phyloP scores from a whole-genome alignment of 768 basidiomycete species.

The Cystofilobasidium capitatum region DNA sequence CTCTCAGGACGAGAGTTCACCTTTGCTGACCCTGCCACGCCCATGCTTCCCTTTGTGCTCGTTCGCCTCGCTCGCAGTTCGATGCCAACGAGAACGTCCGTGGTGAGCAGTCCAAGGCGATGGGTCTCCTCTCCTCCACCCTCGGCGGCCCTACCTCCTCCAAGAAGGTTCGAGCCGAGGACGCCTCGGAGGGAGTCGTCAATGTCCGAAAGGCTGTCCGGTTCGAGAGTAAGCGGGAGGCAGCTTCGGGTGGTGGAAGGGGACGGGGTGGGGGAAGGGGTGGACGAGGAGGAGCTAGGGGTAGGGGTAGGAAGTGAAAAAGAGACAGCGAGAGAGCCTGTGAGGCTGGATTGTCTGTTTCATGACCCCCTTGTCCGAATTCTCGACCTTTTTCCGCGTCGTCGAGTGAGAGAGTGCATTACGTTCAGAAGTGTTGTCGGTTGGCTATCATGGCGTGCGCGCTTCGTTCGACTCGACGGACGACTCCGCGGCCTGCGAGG shows the following conservation, averaged over 20 bases:
- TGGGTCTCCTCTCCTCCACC: conserved; percentile 59
- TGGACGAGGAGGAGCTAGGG: conserved; percentile 27
- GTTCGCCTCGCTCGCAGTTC: conserved; percentile 49
- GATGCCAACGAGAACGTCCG: conserved; percentile 50
- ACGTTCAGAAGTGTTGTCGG: too few species aligned
- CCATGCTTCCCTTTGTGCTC: not conserved
- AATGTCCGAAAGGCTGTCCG: conserved; percentile 85
- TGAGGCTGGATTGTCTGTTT: not conserved
- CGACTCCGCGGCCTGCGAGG: too few species aligned
- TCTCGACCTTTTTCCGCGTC: not conserved
- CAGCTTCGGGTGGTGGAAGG: conserved; percentile 43
- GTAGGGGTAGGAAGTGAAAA: conserved; percentile 20
- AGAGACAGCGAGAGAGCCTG: not conserved
- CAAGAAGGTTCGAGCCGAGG: conserved; percentile 51
- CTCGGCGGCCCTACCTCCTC: conserved; percentile 57
- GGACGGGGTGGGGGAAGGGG: conserved; percentile 43
- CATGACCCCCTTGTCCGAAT: not conserved
- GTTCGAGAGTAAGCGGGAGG: conserved; percentile 62
- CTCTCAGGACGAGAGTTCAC: not conserved
- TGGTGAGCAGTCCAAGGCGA: conserved; percentile 60
- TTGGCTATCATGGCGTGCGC: too few species aligned
- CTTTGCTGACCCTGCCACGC: not conserved
- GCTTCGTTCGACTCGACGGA: too few species aligned
- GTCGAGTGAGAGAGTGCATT: too few species aligned
- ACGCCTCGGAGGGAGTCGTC: conserved; percentile 48